Conservation (phyloP, 176 grass and related monocot species). For the Oryza rufipogon region DNA sequence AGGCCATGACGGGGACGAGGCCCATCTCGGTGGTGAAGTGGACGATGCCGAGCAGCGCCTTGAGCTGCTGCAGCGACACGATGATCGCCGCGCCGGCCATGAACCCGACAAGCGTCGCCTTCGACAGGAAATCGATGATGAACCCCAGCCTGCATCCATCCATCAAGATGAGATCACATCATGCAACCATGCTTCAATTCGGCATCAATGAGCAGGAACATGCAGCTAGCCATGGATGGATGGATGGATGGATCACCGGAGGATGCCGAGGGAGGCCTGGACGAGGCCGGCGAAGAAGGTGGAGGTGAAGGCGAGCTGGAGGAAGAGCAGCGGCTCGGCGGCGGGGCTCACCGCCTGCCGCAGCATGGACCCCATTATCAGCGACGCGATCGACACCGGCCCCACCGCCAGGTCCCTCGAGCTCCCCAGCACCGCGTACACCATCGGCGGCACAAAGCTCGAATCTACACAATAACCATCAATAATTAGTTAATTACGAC, state of each 20-base stretch:
- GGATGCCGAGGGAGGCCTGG: constrained; percentile 91
- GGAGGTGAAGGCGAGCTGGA: constrained; percentile 93
- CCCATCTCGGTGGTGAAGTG: constrained; percentile 96
- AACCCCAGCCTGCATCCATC: constrained; percentile 62
- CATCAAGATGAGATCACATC: no score
- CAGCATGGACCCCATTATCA: constrained; percentile 98
- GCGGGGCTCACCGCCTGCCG: constrained; percentile 71
- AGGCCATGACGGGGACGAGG: constrained; percentile 80
- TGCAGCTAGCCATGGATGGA: no score
- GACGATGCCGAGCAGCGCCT: constrained; percentile 79
- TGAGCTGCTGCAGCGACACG: constrained; percentile 93
- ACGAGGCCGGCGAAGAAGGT: constrained; percentile 88
- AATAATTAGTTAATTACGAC: no score
- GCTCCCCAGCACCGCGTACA: constrained; percentile 89
- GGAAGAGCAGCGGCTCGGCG: constrained; percentile 72
- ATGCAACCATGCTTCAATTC: background rate
- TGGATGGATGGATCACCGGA: constrained; percentile 40
- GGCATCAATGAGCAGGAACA: background rate
- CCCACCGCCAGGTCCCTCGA: constrained; percentile 89
- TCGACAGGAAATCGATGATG: constrained; percentile 92
- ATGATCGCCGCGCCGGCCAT: constrained; percentile 97
- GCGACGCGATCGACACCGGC: constrained; percentile 87
- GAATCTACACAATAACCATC: constrained; percentile 49
- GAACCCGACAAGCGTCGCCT: constrained; percentile 95
- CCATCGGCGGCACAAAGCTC: constrained; percentile 90